Evolutionary conservation across 2,329 filamentous ascomycete species (phyloP), one percentile per base, ranked within the genome.

Genomic region (Clathrospora elynae): DNA sequence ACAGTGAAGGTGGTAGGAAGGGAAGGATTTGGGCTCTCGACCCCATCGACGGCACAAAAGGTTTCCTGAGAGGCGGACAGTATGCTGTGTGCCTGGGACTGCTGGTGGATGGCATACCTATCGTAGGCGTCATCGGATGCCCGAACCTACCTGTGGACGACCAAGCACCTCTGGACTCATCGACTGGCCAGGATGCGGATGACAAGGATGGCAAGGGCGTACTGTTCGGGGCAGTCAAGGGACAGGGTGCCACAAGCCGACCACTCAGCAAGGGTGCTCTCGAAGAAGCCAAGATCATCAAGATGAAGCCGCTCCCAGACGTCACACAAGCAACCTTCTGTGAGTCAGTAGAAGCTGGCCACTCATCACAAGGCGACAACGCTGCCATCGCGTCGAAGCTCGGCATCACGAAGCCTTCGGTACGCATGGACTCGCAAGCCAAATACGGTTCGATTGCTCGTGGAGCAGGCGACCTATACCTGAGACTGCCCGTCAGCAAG

Each of bases 1-100:
- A 81, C 66, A 88, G 85, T 71, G 73, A 80, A 43, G 90, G 90
- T 47, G 90, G 90, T 18, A 71, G 74, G 48, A 79, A 76, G 54
- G 90, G 90, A 51, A 80, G 93, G 56, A 89, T 97, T 71, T 99
- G 93, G 93, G 88, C 92, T 26, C 84, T 99, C 43, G 93, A 99
- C 72, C 93, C 93, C 46, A 96, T 99, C 51, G 93, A 99, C 71
- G 93, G 93, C 55, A 99, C 93, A 39, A 96, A 96, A 75, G 95
- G 93, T 19, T 99, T 99, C 76, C 78, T 99, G 48, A 83, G 95
- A 51, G 93, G 93, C 38, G 95, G 91, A 25, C 93, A 99, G 75
- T 99, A 99, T 68, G 95, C 93, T 41, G 90, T 99, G 39, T 96
- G 92, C 68, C 81, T 99, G 4, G 93, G 83, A 23, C 78, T 99